phyloP scores from a whole-genome alignment of 2,329 filamentous ascomycete genomes.

The Calonectria pteridis region DNA sequence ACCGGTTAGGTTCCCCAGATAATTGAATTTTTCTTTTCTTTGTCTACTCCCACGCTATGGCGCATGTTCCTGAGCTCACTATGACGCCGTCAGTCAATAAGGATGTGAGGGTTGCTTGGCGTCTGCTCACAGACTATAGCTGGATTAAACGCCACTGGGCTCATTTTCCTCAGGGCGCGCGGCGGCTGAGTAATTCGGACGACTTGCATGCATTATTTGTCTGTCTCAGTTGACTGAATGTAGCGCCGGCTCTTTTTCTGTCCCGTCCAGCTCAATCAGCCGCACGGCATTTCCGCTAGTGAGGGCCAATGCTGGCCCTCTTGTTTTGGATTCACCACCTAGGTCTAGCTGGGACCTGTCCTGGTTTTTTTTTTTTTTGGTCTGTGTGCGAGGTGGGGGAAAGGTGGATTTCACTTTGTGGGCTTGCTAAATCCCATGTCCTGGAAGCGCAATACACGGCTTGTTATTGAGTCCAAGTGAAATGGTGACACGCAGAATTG shows the following conservation, averaged over 20 bases:
- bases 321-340: constrained; percentile 21
- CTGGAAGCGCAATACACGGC: constrained; percentile 5
- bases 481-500: constrained; percentile 9
- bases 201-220: constrained; percentile 18
- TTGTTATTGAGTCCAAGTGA: not conserved
- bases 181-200: constrained; percentile 14
- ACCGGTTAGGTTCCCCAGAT: not conserved
- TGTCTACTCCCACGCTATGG: not conserved
- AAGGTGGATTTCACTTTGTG: constrained; percentile 1
- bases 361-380: not conserved
- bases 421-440: constrained; percentile 15
- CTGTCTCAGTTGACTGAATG: constrained; percentile 35
- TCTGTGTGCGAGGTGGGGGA: not conserved
- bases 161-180: constrained; percentile 9
- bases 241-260: constrained; percentile 24
- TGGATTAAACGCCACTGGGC: constrained; percentile 10
- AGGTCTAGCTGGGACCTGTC: not conserved
- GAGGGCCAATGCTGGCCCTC: constrained; percentile 15
- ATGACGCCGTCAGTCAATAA: not conserved
- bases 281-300: constrained; percentile 22
- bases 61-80: not conserved
- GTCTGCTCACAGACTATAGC: not conserved
- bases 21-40: not conserved
- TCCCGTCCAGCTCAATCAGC: constrained; percentile 26
- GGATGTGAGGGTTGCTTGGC: not conserved